Percentiles rank a stretch among this genome's conserved stretches.
phyloP scores from a whole-genome alignment of 164 flowering plant species.

The Aristolochia fimbriata region DNA sequence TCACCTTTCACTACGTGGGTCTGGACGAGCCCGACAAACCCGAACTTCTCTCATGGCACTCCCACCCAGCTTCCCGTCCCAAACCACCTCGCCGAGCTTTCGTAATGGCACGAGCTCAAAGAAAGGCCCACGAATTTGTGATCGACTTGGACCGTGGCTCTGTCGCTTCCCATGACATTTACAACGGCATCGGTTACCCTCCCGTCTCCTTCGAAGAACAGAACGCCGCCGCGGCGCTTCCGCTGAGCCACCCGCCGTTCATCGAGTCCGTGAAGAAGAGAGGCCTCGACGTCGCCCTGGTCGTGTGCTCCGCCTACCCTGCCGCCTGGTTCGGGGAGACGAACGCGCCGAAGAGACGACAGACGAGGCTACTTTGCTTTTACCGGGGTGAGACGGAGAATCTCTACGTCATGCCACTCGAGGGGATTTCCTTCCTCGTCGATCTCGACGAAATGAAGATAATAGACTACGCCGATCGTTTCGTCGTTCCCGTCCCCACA shows the following conservation, averaged over 20 bases:
- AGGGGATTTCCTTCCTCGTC: constrained; percentile 36
- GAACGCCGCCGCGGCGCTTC: constrained; percentile 14
- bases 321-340: constrained; percentile 53
- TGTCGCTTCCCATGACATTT: constrained; percentile 17
- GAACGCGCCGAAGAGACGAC: constrained; percentile 14
- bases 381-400: constrained; percentile 32
- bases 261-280: constrained; percentile 24
- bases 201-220: constrained; percentile 28
- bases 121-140: constrained; percentile 26
- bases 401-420: constrained; percentile 36
- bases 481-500: constrained; percentile 30
- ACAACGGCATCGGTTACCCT: constrained; percentile 41
- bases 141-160: constrained; percentile 27
- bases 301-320: constrained; percentile 22
- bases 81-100: constrained; percentile 39
- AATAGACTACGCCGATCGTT: constrained; percentile 22
- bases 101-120: constrained; percentile 21
- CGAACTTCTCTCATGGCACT: constrained; percentile 21
- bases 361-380: constrained; percentile 25
- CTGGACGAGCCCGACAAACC: constrained; percentile 32
- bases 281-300: constrained; percentile 32
- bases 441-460: constrained; percentile 45
- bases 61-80: constrained; percentile 3
- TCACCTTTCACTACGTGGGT: constrained; percentile 31
- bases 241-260: constrained; percentile 28